Base-by-base conservation (phyloP, 768 basidiomycete species). In the Agaricus blazei region DNA sequence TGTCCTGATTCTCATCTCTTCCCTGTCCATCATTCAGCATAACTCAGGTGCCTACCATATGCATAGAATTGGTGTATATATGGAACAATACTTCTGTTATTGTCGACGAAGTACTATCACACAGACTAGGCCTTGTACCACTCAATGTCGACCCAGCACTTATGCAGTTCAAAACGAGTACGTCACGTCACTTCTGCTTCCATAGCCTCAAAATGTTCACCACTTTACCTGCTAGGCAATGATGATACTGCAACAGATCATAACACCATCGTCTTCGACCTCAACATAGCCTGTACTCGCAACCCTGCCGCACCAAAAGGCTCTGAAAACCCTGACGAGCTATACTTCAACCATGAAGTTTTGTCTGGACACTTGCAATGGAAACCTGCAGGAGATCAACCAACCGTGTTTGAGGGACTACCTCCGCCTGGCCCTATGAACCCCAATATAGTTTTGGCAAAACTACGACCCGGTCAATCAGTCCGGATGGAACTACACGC, bases 1-100 rank as follows among this genome's bases (percentile, higher is more conserved):
- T 51, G 82, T 68, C 29, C 34, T 14, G 3, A 36, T 43, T 11
- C 46, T 43, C 51, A 51, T 37, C 12, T 19, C 4, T 14, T 24
- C 3, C 28, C 19, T 27, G n/a, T 15, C 38, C 52, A 29, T 9
- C 57, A 26, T 37, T 44, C 11, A 46, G 31, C 51, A 36, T 55
- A 54, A 58, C 51, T 2, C 63, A 95, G 93, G 90, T 98, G 0
- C 97, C 96, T 0, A 89, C 92, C 1, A 75, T 98, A 27, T 90
- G 88, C 42, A 87, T 98, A 50, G 97, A 98, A 65, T 77, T 87
- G 59, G 91, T 91, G 4, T 98, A 92, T 68, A 77, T 94, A 1
- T 98, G 87, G 84, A 87, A 96, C 72, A 99, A 99, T 72, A 98
- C 93, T 0, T 85, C 85, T 2, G 89, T 98, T 61, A 83, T 99